Conservation (phyloP, 257 asterid species). For the Penstemon davidsonii region DNA sequence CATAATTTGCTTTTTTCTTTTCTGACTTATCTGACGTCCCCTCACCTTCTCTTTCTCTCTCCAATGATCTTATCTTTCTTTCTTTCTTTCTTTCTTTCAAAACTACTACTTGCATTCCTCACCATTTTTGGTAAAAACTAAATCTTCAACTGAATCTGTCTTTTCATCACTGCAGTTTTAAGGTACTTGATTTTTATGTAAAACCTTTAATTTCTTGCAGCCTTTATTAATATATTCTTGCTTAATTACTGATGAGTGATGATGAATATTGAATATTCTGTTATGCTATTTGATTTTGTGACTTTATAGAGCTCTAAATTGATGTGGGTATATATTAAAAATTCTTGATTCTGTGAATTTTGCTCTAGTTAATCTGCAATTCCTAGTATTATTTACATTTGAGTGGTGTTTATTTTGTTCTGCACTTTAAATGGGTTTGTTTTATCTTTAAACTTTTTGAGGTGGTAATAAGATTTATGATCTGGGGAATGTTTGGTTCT, state of each 20-base stretch:
- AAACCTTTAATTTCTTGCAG: background rate
- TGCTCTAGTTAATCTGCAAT: slow-evolving; percentile 9
- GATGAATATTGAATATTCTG: too few species aligned
- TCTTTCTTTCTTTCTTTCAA: slow-evolving; percentile 8
- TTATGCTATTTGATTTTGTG: background rate
- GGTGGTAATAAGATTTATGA: slow-evolving; percentile 5
- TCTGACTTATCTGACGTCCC: slow-evolving; percentile 64
- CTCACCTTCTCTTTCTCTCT: slow-evolving; percentile 36
- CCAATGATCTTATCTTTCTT: slow-evolving; percentile 62
- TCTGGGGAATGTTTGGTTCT: slow-evolving; percentile 17
- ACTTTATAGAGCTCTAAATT: background rate
- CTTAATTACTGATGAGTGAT: slow-evolving; percentile 13
- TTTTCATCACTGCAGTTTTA: slow-evolving; percentile 43
- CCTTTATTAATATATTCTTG: background rate
- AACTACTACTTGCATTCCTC: background rate
- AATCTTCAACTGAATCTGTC: slow-evolving; percentile 38
- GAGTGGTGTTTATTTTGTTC: background rate
- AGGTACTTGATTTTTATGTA: slow-evolving; percentile 29
- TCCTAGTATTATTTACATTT: background rate
- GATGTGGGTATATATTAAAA: background rate
- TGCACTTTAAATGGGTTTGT: background rate
- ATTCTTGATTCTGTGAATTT: slow-evolving; percentile 8
- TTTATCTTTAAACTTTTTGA: slow-evolving; percentile 3
- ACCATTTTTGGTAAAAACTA: slow-evolving; percentile 60
- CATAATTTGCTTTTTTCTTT: slow-evolving; percentile 35